Base-by-base conservation (phyloP, 176 grass and related monocot genomes). In the Neostapfia colusana region DNA sequence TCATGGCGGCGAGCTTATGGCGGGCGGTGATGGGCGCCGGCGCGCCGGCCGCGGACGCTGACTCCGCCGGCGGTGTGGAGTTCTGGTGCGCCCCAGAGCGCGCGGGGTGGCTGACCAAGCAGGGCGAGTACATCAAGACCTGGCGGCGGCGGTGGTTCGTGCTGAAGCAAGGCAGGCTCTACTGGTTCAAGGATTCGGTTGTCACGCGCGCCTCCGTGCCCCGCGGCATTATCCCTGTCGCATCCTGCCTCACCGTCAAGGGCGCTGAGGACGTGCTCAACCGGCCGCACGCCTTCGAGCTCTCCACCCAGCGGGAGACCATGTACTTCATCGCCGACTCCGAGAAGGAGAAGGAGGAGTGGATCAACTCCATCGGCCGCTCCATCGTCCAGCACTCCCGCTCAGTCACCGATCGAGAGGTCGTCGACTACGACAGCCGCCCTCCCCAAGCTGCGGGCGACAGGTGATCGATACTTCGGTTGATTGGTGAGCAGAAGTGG, bases 81-180 rank as follows among this genome's bases (percentile, higher is more conserved):
- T 99, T 99, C 87, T 99, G 91, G 95, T 74, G 73, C 35, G 27
- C 35, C 35, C 85, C 87, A 11, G 87, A 99, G 83, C 85, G 91
- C 53, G 9, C 28, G 11, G 95, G 95, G 1, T 99, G 95, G 91
- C 84, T 99, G 65, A 92, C 74, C 71, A 99, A 99, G 68, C 95
- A 99, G 69, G 91, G 91, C 4, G 95, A 92, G 89, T 99, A 99
- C 85, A 94, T 99, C 87, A 99, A 99, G 89, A 94, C 91, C 57
- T 99, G 95, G 95, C 87, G 95, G 63, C 91, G 91, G 76, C 91
- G 95, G n/a, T 95, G 95, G 95, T 99, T 99, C 80, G 89, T 99
- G 73, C 95, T 99, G 25, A 99, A 95, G 89, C 89, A 92, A 54
- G 95, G 91, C 61, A 88, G 67, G 79, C 91, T 98, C 73, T 98